Percentiles rank a stretch among this genome's conserved stretches.
Evolutionary conservation across 2,329 filamentous ascomycete genomes (phyloP).

Genomic region (Byssochlamys sp.): DNA sequence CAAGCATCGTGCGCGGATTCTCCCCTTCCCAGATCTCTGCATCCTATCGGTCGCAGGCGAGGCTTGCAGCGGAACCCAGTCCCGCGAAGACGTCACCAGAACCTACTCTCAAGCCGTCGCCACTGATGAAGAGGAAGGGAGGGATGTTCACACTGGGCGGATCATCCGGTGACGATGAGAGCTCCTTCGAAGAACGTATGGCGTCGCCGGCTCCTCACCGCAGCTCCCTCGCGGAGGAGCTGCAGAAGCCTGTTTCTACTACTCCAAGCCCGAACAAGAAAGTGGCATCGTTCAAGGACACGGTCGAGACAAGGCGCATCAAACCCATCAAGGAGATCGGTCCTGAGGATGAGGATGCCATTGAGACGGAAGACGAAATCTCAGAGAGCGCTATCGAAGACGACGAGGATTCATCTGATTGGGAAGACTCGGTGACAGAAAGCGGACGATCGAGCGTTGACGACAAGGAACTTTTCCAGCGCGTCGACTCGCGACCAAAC

Average conservation of each 20-base stretch:
- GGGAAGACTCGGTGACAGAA: constrained; percentile 63
- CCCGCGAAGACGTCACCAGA: constrained; percentile 55
- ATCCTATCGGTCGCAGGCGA: constrained; percentile 54
- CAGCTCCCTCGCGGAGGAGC: constrained; percentile 46
- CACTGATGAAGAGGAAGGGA: constrained; percentile 57
- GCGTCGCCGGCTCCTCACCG: constrained; percentile 41
- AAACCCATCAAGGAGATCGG: constrained; percentile 50
- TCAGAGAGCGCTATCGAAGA: constrained; percentile 77
- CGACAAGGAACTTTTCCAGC: constrained; percentile 71
- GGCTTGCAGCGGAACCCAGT: constrained; percentile 41
- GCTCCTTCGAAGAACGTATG: constrained; percentile 59
- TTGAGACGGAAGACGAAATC: constrained; percentile 56
- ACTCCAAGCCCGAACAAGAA: constrained; percentile 50
- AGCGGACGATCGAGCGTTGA: constrained; percentile 75
- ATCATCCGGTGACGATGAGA: constrained; percentile 76
- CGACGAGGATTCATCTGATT: constrained; percentile 52
- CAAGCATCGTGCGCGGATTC: constrained; percentile 77
- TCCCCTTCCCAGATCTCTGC: constrained; percentile 64
- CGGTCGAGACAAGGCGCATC: constrained; percentile 60
- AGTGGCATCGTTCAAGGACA: constrained; percentile 70
- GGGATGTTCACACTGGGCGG: constrained; percentile 64
- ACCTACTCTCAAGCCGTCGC: constrained; percentile 36
- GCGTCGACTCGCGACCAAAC: constrained; percentile 79
- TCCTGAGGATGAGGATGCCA: constrained; percentile 48
- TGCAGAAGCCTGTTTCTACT: constrained; percentile 34